Conservation (phyloP, 1,284 basidiomycete species). For the Sanguinoderma infundibulare region DNA sequence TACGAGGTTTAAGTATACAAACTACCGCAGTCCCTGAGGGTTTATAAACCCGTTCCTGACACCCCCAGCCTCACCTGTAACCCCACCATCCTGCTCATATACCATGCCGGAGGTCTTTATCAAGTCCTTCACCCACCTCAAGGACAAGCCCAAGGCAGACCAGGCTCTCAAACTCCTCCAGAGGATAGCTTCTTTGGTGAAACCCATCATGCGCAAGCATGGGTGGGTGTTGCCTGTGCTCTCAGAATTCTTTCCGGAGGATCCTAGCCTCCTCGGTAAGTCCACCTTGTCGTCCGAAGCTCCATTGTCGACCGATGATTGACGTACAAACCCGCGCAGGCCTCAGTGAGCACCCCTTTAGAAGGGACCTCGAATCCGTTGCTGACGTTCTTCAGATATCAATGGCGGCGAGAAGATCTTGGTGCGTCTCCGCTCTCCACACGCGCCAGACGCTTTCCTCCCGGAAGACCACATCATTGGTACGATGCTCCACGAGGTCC, state of each 20-base stretch:
- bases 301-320: neutral
- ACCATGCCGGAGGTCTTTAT: conserved; percentile 56
- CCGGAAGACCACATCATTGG: conserved; percentile 75
- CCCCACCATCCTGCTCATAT: neutral
- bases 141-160: conserved; percentile 61
- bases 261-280: conserved; percentile 75
- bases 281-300: neutral
- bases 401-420: conserved; percentile 83
- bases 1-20: neutral
- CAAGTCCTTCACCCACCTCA: conserved; percentile 69
- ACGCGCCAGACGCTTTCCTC: conserved; percentile 73
- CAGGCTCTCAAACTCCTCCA: conserved; percentile 70
- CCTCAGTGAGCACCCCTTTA: conserved; percentile 38
- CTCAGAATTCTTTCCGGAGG: conserved; percentile 85
- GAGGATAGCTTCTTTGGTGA: conserved; percentile 79
- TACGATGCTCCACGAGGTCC: conserved; percentile 88
- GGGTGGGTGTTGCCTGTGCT: conserved; percentile 82
- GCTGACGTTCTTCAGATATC: conserved; percentile 56
- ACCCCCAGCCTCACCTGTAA: neutral
- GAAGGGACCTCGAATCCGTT: neutral
- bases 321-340: conserved; percentile 33
- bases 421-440: conserved; percentile 74
- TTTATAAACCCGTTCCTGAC: neutral
- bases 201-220: conserved; percentile 88
- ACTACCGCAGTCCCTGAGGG: neutral